These are phyloP conservation scores for Fusarium stilboides DNA, from an alignment of 2,329 filamentous ascomycete genomes.

Conservation along the genomic window DNA sequence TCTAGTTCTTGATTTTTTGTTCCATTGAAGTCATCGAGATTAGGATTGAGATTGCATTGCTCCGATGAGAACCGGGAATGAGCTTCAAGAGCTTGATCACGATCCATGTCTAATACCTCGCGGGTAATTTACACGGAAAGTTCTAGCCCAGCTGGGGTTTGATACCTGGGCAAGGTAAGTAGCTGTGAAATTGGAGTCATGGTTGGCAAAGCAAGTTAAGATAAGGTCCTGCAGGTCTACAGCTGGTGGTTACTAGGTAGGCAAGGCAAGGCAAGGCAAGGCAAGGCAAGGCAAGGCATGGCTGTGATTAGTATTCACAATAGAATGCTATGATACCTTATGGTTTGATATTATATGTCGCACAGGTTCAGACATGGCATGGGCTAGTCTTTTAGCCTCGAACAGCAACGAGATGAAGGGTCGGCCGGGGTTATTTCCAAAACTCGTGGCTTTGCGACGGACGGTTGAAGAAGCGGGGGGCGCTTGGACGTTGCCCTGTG, in stretches of 20 bases:
- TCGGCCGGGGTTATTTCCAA: slow-evolving; percentile 36
- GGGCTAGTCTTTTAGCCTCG: slow-evolving; percentile 38
- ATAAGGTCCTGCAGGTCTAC: not conserved
- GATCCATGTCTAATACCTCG: slow-evolving; percentile 16
- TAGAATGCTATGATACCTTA: too few species aligned
- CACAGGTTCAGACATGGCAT: slow-evolving; percentile 31
- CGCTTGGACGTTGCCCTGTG: too few species aligned
- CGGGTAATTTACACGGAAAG: too few species aligned
- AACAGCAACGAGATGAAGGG: slow-evolving; percentile 46
- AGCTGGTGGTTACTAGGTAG: not conserved
- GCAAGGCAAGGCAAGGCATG: slow-evolving; percentile 16
- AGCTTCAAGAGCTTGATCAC: slow-evolving; percentile 27
- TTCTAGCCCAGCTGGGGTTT: slow-evolving; percentile 6
- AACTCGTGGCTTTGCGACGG: slow-evolving; percentile 41
- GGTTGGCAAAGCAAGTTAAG: not conserved
- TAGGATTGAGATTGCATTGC: slow-evolving; percentile 17
- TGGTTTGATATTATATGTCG: slow-evolving; percentile 22
- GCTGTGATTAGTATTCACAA: not conserved
- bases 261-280: slow-evolving; percentile 18
- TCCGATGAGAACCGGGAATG: slow-evolving; percentile 25
- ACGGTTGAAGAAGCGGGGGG: slow-evolving; percentile 42
- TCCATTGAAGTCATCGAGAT: slow-evolving; percentile 29
- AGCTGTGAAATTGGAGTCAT: not conserved
- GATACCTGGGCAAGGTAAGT: not conserved
- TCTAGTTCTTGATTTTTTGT: slow-evolving; percentile 2